These are phyloP conservation scores for Psilocybe cyanescens DNA, from an alignment of 768 basidiomycete genomes.

Conservation along the genomic window DNA sequence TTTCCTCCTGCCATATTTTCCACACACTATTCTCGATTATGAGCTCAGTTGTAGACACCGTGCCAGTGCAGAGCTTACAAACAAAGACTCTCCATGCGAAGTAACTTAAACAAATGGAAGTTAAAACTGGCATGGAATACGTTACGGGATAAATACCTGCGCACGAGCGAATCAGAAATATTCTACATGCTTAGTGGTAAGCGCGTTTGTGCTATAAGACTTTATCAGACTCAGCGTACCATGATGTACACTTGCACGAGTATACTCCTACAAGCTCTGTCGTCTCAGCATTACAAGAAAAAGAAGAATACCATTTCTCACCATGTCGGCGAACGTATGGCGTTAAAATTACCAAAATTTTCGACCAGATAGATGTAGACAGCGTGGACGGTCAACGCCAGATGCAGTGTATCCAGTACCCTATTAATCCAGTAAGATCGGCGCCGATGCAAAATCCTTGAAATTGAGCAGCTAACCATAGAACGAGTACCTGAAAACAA, in stretches of 20 bases:
- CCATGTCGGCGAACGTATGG: constrained; percentile 8
- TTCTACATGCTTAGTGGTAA: neutral
- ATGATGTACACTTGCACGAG: neutral
- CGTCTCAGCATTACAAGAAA: neutral
- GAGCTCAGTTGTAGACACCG: neutral
- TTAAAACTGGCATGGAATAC: too few species aligned
- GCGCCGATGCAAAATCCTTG: too few species aligned
- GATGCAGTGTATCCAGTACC: constrained; percentile 13
- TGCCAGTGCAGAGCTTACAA: neutral
- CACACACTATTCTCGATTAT: neutral
- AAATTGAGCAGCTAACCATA: neutral
- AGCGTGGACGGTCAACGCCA: constrained; percentile 4
- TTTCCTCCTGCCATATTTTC: neutral
- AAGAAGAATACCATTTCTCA: neutral
- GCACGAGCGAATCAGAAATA: neutral
- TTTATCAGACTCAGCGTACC: neutral
- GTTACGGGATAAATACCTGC: neutral
- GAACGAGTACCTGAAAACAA: neutral
- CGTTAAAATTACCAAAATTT: constrained; percentile 5
- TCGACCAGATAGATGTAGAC: constrained; percentile 10
- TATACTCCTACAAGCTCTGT: neutral
- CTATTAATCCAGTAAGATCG: neutral
- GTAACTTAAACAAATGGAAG: neutral
- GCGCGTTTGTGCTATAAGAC: neutral
- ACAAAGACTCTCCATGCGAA: neutral